A percentile compares a stretch with the other conserved stretches of the same genome.
phyloP scores from a whole-genome alignment of 345 rosid genomes.

The Eucalyptus urophylla region DNA sequence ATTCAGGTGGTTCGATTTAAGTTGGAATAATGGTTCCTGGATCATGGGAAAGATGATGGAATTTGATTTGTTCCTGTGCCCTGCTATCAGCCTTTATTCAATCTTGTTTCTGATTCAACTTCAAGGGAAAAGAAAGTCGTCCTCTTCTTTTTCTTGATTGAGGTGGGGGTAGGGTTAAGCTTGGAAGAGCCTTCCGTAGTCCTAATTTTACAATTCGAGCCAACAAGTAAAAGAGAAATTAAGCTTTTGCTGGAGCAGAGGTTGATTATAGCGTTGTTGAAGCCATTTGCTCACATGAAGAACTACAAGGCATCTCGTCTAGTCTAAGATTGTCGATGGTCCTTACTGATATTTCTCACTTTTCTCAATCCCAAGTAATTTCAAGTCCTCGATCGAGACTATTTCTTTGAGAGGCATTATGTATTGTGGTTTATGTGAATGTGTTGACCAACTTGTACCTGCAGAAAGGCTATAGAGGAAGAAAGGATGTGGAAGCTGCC shows the following conservation, averaged over 20 bases:
- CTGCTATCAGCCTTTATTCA: neutral
- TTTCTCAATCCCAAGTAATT: neutral
- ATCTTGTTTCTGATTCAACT: neutral
- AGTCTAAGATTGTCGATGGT: neutral
- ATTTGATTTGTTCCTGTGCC: neutral
- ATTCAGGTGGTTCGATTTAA: neutral
- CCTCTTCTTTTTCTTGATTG: neutral
- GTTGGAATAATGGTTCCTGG: neutral
- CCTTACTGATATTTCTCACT: neutral
- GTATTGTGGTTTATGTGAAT: slow-evolving; percentile 11
- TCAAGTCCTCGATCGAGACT: neutral
- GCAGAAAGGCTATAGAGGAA: slow-evolving; percentile 98
- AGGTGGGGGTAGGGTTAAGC: neutral
- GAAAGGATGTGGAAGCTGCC: slow-evolving; percentile 57
- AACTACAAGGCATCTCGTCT: neutral
- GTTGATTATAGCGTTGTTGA: neutral
- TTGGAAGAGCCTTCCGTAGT: neutral
- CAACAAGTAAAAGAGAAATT: neutral
- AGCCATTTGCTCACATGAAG: neutral
- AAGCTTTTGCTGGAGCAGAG: neutral
- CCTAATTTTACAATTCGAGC: neutral
- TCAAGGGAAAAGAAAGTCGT: neutral
- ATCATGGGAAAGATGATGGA: neutral
- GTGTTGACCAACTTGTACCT: slow-evolving; percentile 1
- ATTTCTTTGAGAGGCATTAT: neutral